Percentiles rank a stretch among this genome's conserved stretches.
Evolutionary conservation across 257 asterid species (phyloP).

Genomic region (Cinchona pubescens): DNA sequence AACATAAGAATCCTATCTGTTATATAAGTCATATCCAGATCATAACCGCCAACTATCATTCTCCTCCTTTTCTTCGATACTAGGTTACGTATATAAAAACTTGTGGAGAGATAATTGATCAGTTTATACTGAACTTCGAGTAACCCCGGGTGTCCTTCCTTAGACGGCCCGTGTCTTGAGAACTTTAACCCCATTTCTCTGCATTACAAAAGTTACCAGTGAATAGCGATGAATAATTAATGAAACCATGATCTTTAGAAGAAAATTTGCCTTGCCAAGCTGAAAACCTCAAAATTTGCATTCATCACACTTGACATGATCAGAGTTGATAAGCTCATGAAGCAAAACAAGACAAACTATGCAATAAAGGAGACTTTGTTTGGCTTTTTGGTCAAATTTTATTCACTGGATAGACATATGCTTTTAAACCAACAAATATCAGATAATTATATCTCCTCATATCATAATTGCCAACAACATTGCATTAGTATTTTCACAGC

Average conservation of each 20-base stretch:
- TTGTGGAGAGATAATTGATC: conserved; percentile 44
- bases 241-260: not conserved
- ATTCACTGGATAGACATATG: not conserved
- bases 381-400: not conserved
- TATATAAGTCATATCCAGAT: conserved; percentile 84
- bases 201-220: not conserved
- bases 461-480: not conserved
- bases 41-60: conserved; percentile 75
- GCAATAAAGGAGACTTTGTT: not conserved
- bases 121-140: conserved; percentile 26
- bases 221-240: not conserved
- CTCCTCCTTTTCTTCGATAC: conserved; percentile 75
- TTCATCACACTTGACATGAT: not conserved
- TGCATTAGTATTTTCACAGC: not conserved
- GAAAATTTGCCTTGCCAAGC: not conserved
- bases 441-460: not conserved
- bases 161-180: conserved; percentile 39
- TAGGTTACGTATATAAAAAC: conserved; percentile 53
- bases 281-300: not conserved
- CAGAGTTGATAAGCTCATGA: not conserved
- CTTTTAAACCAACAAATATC: not conserved
- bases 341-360: not conserved
- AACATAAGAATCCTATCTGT: conserved; percentile 58
- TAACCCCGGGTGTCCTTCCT: conserved; percentile 17
- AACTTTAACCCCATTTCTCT: conserved; percentile 59